Base-by-base conservation (phyloP, 768 basidiomycete species). In the Mycena haematopus region DNA sequence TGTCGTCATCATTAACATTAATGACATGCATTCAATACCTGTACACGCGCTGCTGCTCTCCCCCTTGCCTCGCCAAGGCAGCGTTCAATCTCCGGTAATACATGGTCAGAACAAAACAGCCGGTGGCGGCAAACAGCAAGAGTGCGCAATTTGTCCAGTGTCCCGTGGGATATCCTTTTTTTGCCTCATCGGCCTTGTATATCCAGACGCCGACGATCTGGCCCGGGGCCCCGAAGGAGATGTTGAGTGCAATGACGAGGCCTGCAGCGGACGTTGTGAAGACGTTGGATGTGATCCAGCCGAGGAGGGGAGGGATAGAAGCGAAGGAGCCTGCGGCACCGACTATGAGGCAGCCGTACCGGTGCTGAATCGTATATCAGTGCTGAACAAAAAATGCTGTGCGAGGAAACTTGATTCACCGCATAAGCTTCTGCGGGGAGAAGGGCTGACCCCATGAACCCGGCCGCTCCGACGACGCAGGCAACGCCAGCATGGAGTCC, bases 211-310 rank as follows among this genome's bases (percentile, higher is more conserved):
- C 72, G 22, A 77, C 71, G 66, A 78, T 77, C 64, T 78, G 77
- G 6, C 77, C 77, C 6, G 74, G 52, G n/a, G 74, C 74, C 3
- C 76, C 77, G 35, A 75, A 71, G 22, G 74, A 73, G 36, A 77
- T 71, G 59, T 74, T 77, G 22, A 78, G 70, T 22, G 62, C 62
- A 35, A 63, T 63, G 1, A 38, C 62, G 21, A 63, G 56, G 19
- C 75, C 74, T 9, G 71, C 61, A 0, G 74, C 72, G 0, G 71
- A 69, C 1, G 76, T 78, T 25, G 65, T 65, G 46, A 62, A 68
- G 50, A 76, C 64, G 60, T 78, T 78, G 21, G 73, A 73, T 6
- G 76, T 70, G 31, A 78, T 67, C 77, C 77, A 78, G 44, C 76
- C 76, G 29, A 78, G 67, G 2, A 74, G 70, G 3, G 77, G 73